Evolutionary conservation across 1,284 basidiomycete species (phyloP).

Genomic region (Trametes sp.): DNA sequence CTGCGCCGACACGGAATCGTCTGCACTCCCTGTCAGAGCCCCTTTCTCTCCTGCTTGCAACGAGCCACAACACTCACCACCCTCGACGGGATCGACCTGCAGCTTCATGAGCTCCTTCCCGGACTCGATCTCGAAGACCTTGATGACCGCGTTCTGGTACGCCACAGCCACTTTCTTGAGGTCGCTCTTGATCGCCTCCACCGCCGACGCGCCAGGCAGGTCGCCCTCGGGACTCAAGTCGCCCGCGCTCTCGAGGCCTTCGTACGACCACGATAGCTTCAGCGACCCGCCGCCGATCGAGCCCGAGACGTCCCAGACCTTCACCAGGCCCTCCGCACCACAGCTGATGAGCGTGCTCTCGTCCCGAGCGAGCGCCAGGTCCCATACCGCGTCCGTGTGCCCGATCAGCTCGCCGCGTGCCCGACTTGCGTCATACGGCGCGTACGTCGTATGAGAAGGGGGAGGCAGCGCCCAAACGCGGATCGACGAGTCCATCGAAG

Average conservation of each 20-base stretch:
- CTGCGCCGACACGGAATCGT: constrained; percentile 78
- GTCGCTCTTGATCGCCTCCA: constrained; percentile 82
- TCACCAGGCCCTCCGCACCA: constrained; percentile 90
- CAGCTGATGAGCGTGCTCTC: constrained; percentile 87
- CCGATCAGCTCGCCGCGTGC: constrained; percentile 86
- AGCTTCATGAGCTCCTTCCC: constrained; percentile 82
- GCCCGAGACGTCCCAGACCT: constrained; percentile 89
- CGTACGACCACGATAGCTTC: constrained; percentile 81
- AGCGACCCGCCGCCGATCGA: constrained; percentile 66
- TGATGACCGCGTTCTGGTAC: constrained; percentile 90
- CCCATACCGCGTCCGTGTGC: constrained; percentile 96
- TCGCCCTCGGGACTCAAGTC: constrained; percentile 57
- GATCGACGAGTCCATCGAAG: constrained; percentile 93
- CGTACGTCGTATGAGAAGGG: constrained; percentile 81
- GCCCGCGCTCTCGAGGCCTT: constrained; percentile 61
- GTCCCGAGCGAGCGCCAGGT: constrained; percentile 80
- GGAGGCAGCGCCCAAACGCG: constrained; percentile 88
- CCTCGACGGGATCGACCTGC: constrained; percentile 73
- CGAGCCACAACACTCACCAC: constrained; percentile 45
- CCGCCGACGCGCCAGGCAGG: constrained; percentile 77
- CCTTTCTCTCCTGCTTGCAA: background rate
- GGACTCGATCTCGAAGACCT: constrained; percentile 88
- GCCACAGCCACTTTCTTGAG: constrained; percentile 88
- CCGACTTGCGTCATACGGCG: constrained; percentile 84
- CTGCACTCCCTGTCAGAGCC: constrained; percentile 46